A percentile compares a stretch with the other conserved stretches of the same genome.
Evolutionary conservation across 1,139 yeast species (phyloP).

Genomic region (Kodamaea ohmeri): DNA sequence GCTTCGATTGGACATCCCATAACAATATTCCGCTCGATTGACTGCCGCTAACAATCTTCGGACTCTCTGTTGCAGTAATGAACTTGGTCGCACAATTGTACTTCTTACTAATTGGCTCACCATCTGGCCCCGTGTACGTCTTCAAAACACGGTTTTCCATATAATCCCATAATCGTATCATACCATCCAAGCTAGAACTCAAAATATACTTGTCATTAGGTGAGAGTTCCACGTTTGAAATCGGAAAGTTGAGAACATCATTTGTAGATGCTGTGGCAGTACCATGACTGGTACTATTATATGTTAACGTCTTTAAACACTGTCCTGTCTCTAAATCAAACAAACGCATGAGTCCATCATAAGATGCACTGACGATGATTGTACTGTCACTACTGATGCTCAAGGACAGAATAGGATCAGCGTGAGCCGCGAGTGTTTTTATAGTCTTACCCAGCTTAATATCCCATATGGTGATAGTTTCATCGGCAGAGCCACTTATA

Average conservation of each 20-base stretch:
- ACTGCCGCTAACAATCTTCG: slow-evolving; percentile 63
- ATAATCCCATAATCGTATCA: slow-evolving; percentile 77
- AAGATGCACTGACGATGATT: slow-evolving; percentile 80
- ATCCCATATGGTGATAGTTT: slow-evolving; percentile 90
- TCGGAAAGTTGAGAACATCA: slow-evolving; percentile 58
- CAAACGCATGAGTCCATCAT: slow-evolving; percentile 84
- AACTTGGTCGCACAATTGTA: slow-evolving; percentile 52
- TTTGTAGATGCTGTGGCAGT: slow-evolving; percentile 58
- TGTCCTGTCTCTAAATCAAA: slow-evolving; percentile 90
- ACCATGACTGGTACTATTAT: slow-evolving; percentile 57
- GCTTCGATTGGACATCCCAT: slow-evolving; percentile 75
- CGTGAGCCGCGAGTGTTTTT: slow-evolving; percentile 86
- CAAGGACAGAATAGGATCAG: slow-evolving; percentile 82
- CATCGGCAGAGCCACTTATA: slow-evolving; percentile 86
- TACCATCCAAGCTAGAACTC: slow-evolving; percentile 80
- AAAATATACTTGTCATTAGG: slow-evolving; percentile 82
- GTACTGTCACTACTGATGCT: slow-evolving; percentile 78
- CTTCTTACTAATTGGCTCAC: slow-evolving; percentile 39
- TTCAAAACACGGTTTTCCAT: slow-evolving; percentile 75
- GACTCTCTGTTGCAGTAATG: slow-evolving; percentile 29
- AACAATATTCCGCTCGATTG: slow-evolving; percentile 58
- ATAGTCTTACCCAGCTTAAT: slow-evolving; percentile 65
- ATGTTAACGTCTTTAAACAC: slow-evolving; percentile 84
- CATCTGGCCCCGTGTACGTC: slow-evolving; percentile 51
- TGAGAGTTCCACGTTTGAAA: slow-evolving; percentile 67